Base-by-base conservation (phyloP, 495 filamentous ascomycete genomes). In the Tuber magnatum region DNA sequence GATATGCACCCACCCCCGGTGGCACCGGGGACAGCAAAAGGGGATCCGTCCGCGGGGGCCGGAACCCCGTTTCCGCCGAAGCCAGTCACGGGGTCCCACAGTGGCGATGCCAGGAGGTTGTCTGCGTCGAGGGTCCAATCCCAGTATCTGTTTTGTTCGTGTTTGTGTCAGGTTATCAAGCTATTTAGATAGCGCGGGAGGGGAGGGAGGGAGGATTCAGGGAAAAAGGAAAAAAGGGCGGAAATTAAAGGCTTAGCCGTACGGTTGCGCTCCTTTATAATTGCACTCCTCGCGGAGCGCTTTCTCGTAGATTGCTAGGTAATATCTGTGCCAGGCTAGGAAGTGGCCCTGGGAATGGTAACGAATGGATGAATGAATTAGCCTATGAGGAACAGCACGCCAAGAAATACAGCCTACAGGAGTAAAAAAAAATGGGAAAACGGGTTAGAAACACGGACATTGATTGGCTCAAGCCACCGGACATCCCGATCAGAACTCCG, bases 241-340 rank as follows among this genome's bases (percentile, higher is more conserved):
- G 51, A 28, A 56, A 28, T 56, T 56, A 28, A 28, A 28, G 24
- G 51, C 24, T 28, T 56, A 28, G 51, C 51, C 70, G 69, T 84
- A 84, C 56, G 84, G 87, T 73, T 89, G 86, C 72, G 83, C 83
- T 51, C 91, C 91, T 0, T 79, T 86, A 77, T 93, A 94, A 68
- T 88, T 89, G 77, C 92, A 94, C 77, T 94, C 91, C n/a, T 89
- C 86, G 40, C 87, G 85, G 35, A 94, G 85, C 2, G 91, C 89
- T 78, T 89, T 86, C 80, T 93, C 92, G 82, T 89, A 93, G 18
- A 83, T 83, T 38, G 84, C 87, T 56, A 87, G 84, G 80, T 89
- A 93, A 82, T 90, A 91, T 28, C 91, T 86, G 80, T 94, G 92
- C 90, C 91, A 93, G 1, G 87, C 83, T 43, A 92, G 84, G 83